A percentile compares a stretch with the other conserved stretches of the same genome.
Evolutionary conservation across 306 rosid genomes (phyloP).

Genomic region (Pterocarpus santalinus): DNA sequence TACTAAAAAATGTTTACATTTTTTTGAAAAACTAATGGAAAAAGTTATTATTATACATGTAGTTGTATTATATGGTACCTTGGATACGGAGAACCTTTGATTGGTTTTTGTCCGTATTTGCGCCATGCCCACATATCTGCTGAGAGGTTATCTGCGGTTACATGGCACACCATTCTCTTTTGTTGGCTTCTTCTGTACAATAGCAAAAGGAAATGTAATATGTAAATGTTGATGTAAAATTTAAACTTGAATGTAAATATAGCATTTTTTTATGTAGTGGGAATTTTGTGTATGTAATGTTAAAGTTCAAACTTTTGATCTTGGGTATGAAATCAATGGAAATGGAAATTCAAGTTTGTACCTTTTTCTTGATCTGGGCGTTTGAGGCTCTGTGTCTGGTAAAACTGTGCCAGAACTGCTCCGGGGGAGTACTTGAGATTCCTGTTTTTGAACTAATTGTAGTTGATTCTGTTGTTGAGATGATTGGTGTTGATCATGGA

Average conservation of each 20-base stretch:
- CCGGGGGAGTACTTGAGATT: conserved; percentile 34
- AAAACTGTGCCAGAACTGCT: conserved; percentile 30
- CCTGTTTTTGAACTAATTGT: conserved; percentile 18
- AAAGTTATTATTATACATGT: background rate
- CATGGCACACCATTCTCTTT: conserved; percentile 66
- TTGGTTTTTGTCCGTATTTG: conserved; percentile 83
- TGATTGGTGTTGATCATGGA: conserved; percentile 35
- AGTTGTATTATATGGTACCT: conserved; percentile 49
- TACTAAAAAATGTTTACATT: background rate
- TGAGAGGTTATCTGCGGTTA: conserved; percentile 68
- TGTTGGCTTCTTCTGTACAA: conserved; percentile 64
- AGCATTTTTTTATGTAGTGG: background rate
- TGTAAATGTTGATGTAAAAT: no score
- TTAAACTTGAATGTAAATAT: background rate
- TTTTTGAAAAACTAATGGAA: conserved; percentile 36
- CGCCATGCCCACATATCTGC: conserved; percentile 92
- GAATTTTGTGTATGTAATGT: background rate
- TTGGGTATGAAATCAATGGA: background rate
- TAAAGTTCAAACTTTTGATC: background rate
- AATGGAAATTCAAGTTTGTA: conserved; percentile 10
- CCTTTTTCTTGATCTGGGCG: conserved; percentile 69
- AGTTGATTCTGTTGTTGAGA: conserved; percentile 17
- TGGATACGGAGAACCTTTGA: conserved; percentile 84
- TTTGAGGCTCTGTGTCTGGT: conserved; percentile 47
- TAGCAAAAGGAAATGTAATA: background rate